Evolutionary conservation across 257 asterid species (phyloP), one percentile per base, ranked within the genome.

Genomic region (Fraxinus pennsylvanica): DNA sequence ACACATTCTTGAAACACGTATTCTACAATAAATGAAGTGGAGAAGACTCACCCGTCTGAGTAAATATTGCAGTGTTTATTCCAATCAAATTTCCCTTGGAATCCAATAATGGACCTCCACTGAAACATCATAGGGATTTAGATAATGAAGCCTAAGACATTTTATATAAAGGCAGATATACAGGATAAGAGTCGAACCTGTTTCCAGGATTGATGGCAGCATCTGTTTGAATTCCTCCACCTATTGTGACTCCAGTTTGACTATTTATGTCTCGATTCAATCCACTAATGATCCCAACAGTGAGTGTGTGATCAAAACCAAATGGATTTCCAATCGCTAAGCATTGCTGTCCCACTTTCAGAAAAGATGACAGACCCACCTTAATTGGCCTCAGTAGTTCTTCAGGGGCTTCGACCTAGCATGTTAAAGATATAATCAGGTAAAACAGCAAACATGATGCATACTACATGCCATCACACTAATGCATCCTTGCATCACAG

Each of bases 151-250:
- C 59, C 72, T 5, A 75, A 29, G 68, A 66, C 32, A 9, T 41
- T 39, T 12, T 25, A 52, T 29, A 6, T 21, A 3, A 61, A 59
- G 50, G 38, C 29, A 9, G 59, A 75, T 29, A 63, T 63, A 63
- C 69, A 63, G 70, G 63, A 21, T 43, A 39, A 3, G 69, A 81
- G 59, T 3, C 50, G 7, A 73, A 94, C 99, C 99, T 94, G 93
- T 95, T 95, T 79, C 99, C 99, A 66, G 99, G 99, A 83, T 95
- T 95, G 82, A 95, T 95, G 74, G 99, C 96, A 75, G 99, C 99
- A 84, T 95, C 99, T 68, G 99, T 95, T 86, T 95, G 99, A 74
- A 95, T 89, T 65, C 99, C 98, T 72, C 97, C 99, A 71, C 98
- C 96, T 39, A 95, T 91, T 4, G 99, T 95, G 72, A 95, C 98